These are phyloP conservation scores for Ustilago vetiveriae DNA, from an alignment of 1,284 basidiomycete genomes.

Conservation along the genomic window DNA sequence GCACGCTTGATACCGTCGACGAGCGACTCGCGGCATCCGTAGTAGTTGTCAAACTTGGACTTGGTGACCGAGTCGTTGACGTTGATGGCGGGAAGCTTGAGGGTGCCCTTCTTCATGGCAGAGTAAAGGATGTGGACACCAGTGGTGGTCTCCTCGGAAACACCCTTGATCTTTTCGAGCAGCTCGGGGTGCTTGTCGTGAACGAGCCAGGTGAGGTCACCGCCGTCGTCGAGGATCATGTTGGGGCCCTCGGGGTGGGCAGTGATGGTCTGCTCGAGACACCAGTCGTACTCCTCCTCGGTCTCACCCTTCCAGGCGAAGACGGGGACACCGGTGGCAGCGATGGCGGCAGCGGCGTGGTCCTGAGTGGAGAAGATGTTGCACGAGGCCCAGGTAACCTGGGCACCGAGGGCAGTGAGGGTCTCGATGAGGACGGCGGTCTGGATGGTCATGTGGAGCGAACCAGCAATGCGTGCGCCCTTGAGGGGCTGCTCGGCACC, in stretches of 20 bases:
- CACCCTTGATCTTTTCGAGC: constrained; percentile 73
- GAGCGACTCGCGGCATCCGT: constrained; percentile 91
- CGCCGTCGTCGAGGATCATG: constrained; percentile 99
- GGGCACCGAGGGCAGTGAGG: constrained; percentile 89
- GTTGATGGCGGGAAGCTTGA: constrained; percentile 99
- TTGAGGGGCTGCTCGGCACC: constrained; percentile 84
- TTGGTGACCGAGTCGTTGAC: constrained; percentile 96
- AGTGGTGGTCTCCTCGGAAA: constrained; percentile 99
- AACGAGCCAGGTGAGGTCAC: constrained; percentile 92
- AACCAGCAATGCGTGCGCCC: constrained; percentile 93
- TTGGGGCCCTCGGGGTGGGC: constrained; percentile 87
- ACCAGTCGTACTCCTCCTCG: constrained; percentile 97
- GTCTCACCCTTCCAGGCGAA: constrained; percentile 99
- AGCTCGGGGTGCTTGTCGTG: constrained; percentile 78
- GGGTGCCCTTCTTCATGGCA: constrained; percentile 90
- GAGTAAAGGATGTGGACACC: constrained; percentile 99
- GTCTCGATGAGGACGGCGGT: constrained; percentile 71
- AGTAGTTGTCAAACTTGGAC: constrained; percentile 86
- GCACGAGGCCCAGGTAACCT: constrained; percentile 99
- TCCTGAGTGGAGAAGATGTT: constrained; percentile 99
- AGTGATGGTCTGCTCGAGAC: constrained; percentile 89
- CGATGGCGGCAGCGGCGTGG: constrained; percentile 97
- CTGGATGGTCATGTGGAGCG: constrained; percentile 82
- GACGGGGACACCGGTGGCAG: constrained; percentile 96
- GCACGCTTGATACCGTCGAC: constrained; percentile 99